Conservation (phyloP, 768 basidiomycete genomes). For the Leccinum subtestaceum region DNA sequence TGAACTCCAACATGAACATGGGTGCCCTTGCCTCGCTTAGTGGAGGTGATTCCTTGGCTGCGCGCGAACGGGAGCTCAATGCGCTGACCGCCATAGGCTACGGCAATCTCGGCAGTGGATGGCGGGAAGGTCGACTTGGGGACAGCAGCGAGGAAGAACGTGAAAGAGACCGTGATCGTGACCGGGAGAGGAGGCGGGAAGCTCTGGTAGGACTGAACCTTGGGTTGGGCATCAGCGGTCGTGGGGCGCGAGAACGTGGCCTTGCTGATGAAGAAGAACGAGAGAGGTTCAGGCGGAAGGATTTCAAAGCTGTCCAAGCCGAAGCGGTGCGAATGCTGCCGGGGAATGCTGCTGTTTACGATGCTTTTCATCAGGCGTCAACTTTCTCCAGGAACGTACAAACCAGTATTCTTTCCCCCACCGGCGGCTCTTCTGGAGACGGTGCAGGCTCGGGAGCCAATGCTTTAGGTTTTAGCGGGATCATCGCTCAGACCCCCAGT, state of each 20-base stretch:
- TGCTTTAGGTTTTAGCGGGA: slow-evolving; percentile 22
- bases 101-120: slow-evolving; percentile 29
- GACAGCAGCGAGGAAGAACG: slow-evolving; percentile 36
- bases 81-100: slow-evolving; percentile 50
- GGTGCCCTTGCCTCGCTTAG: slow-evolving; percentile 25
- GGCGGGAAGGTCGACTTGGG: slow-evolving; percentile 36
- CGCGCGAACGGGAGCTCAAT: slow-evolving; percentile 47
- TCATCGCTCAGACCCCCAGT: slow-evolving; percentile 25
- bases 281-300: slow-evolving; percentile 54
- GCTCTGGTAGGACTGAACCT: slow-evolving; percentile 41
- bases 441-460: slow-evolving; percentile 13
- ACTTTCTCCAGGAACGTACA: slow-evolving; percentile 27
- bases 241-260: slow-evolving; percentile 61
- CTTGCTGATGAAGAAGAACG: slow-evolving; percentile 59
- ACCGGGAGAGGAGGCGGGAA: slow-evolving; percentile 40
- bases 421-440: slow-evolving; percentile 20
- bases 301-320: slow-evolving; percentile 40
- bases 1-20: slow-evolving; percentile 29
- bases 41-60: slow-evolving; percentile 30
- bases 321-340: slow-evolving; percentile 38
- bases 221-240: slow-evolving; percentile 28
- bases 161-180: slow-evolving; percentile 49
- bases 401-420: slow-evolving; percentile 20
- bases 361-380: slow-evolving; percentile 73
- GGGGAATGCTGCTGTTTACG: slow-evolving; percentile 54